Evolutionary conservation across 441 rosid species (phyloP).

Genomic region (Lepidium campestre): DNA sequence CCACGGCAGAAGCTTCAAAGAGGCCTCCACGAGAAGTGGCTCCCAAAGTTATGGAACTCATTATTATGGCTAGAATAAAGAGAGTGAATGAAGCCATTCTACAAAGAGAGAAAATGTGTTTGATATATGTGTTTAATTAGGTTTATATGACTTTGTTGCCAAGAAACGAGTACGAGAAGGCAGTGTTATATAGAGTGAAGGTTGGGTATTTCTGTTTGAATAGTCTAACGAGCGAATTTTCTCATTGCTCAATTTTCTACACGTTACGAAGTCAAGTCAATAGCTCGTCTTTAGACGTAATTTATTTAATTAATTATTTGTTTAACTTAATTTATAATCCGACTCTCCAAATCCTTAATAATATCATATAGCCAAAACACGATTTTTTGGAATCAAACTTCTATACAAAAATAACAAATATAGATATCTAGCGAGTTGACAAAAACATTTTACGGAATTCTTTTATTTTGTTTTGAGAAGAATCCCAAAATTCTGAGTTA

Average conservation of each 20-base stretch:
- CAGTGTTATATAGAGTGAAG: neutral
- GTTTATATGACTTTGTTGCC: neutral
- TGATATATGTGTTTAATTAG: neutral
- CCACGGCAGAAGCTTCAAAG: conserved; percentile 10
- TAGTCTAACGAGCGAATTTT: neutral
- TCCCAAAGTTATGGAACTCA: neutral
- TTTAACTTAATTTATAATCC: no score
- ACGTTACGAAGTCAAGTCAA: conserved; percentile 1
- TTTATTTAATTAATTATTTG: no score
- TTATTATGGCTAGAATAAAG: neutral
- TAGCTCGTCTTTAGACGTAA: no score
- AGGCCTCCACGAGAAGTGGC: conserved; percentile 7
- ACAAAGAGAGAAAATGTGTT: neutral
- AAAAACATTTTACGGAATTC: no score
- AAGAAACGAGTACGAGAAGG: conserved; percentile 1
- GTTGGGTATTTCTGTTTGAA: neutral
- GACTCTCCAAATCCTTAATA: no score
- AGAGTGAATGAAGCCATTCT: neutral
- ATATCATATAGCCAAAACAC: no score
- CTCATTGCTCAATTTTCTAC: neutral
- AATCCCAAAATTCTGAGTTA: no score
- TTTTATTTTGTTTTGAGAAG: no score
- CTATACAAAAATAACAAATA: no score
- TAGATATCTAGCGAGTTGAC: no score
- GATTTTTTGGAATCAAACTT: no score